Base-by-base conservation (phyloP, 2,329 filamentous ascomycete species). In the Fusarium proliferatum region DNA sequence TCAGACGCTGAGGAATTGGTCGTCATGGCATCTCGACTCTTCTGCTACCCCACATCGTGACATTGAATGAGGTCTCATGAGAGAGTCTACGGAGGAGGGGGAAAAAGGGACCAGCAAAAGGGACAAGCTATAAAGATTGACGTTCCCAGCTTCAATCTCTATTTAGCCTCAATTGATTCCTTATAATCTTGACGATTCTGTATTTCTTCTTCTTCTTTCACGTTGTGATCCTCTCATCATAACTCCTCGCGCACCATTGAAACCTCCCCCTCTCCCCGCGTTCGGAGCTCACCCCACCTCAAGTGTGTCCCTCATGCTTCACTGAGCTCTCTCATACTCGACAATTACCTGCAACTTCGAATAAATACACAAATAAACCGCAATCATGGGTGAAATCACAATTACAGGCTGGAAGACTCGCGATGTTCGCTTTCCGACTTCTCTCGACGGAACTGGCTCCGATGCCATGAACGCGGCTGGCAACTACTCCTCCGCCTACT, bases 391-490 rank as follows among this genome's bases (percentile, higher is more conserved):
- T 64, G 88, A 91, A 76, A 86, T 94, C 78, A 93, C 90, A 66
- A 93, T 94, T 80, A 94, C 91, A 61, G 89, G 91, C 72, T 94
- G 90, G 86, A 86, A 85, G 74, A 93, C 91, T 67, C 88, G 91
- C 80, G 92, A 94, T 85, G 91, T 94, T 81, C 90, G 92, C 76
- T 94, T 94, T 81, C 92, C 92, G 82, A 98, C 95, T n/a, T 97
- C 95, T 45, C 90, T 98, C 69, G 94, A 97, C 84, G 96, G 96
- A 86, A 97, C 94, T n/a, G 95, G 95, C 78, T 97, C 94, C 13
- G 95, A 98, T 89, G 95, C 94, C 79, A 98, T 97, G 95, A 97
- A 98, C 80, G 93, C 94, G 6, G 94, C 95, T 5, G 93, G 94
- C 70, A 94, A 97, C 84, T 97, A 97, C 85, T 97, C 94, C 3